phyloP scores from a whole-genome alignment of 2,329 filamentous ascomycete genomes.

The Pestalotiopsis sp. region DNA sequence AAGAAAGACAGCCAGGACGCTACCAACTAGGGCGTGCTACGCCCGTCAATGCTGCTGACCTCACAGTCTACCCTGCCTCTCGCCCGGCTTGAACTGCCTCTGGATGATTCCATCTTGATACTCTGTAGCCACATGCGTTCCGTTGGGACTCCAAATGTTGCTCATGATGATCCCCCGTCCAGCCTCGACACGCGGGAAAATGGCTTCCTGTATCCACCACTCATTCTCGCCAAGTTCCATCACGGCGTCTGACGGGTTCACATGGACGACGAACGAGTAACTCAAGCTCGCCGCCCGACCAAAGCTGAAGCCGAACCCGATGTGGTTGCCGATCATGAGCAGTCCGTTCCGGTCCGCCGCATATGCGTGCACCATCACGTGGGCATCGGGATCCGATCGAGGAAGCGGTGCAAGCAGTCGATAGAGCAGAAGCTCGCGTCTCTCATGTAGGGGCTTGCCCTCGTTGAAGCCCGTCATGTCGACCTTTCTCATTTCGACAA shows the following conservation, averaged over 20 bases:
- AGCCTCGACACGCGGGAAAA: constrained; percentile 48
- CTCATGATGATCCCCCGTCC: constrained; percentile 50
- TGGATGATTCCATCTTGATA: constrained; percentile 55
- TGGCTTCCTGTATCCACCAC: constrained; percentile 59
- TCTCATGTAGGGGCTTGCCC: constrained; percentile 42
- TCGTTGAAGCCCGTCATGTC: constrained; percentile 51
- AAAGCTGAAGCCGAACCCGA: constrained; percentile 46
- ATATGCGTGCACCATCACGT: constrained; percentile 52
- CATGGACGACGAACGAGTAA: constrained; percentile 56
- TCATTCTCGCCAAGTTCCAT: constrained; percentile 42
- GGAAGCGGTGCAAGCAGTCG: constrained; percentile 48
- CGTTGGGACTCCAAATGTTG: constrained; percentile 56
- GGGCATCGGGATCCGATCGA: constrained; percentile 41
- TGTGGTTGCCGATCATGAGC: constrained; percentile 52
- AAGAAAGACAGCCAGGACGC: too few species aligned
- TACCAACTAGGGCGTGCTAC: too few species aligned
- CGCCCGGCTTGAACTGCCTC: constrained; percentile 27
- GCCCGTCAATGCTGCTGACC: background rate
- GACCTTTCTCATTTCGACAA: constrained; percentile 57
- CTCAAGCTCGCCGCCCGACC: constrained; percentile 48
- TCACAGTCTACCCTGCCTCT: constrained; percentile 27
- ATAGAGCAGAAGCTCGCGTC: constrained; percentile 53
- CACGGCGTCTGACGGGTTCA: constrained; percentile 48
- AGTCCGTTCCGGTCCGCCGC: constrained; percentile 57
- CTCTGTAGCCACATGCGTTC: constrained; percentile 55